Evolutionary conservation across 2,329 filamentous ascomycete genomes (phyloP).

Genomic region (Phoma sp.): DNA sequence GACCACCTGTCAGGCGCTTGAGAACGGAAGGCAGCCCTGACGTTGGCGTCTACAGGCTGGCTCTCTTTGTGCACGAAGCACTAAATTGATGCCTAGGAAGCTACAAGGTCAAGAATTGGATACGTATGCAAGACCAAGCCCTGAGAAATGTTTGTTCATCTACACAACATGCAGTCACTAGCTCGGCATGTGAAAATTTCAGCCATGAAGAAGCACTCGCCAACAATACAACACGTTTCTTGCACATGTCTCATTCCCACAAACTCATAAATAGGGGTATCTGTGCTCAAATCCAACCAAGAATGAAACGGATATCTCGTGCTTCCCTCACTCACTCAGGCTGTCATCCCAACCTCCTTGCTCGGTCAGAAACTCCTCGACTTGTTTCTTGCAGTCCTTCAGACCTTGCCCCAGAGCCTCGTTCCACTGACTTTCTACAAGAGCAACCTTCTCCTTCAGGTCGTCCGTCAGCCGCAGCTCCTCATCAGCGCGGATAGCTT

Average conservation of each 20-base stretch:
- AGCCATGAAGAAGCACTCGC: not conserved
- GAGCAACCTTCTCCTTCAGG: conserved; percentile 88
- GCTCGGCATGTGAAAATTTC: not conserved
- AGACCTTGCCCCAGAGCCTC: conserved; percentile 83
- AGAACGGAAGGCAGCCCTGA: conserved; percentile 6
- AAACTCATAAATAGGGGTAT: conserved; percentile 34
- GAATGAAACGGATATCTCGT: conserved; percentile 20
- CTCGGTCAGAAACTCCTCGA: conserved; percentile 74
- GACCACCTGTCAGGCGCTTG: conserved; percentile 4
- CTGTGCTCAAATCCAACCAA: conserved; percentile 35
- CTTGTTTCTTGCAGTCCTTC: conserved; percentile 72
- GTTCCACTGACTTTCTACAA: conserved; percentile 90
- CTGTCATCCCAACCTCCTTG: conserved; percentile 88
- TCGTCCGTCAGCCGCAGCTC: conserved; percentile 77
- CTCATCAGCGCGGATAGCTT: conserved; percentile 68
- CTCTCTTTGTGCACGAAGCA: no score
- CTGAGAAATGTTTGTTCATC: no score
- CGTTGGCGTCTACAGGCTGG: not conserved
- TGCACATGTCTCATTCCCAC: not conserved
- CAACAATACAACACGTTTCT: not conserved
- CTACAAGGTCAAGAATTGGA: no score
- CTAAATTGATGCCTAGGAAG: no score
- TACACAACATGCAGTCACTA: no score
- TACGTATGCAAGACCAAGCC: no score
- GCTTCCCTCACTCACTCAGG: conserved; percentile 45